Conservation (phyloP, 148 eudicot genomes). For the Cornus florida region DNA sequence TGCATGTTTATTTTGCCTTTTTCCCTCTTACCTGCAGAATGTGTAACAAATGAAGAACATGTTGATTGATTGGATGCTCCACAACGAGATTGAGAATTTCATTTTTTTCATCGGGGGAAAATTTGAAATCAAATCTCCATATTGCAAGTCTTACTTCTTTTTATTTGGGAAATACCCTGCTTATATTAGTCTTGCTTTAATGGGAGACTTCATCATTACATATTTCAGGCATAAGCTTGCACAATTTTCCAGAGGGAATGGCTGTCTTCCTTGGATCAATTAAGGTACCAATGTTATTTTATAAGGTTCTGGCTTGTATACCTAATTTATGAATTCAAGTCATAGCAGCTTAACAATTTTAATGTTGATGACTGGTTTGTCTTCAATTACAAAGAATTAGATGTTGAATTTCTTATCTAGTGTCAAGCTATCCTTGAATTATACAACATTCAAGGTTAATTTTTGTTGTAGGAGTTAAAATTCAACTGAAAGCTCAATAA, state of each 20-base stretch:
- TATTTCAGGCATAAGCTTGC: conserved; percentile 89
- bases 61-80: neutral
- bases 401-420: neutral
- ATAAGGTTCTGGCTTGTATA: neutral
- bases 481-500: neutral
- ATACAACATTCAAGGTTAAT: neutral
- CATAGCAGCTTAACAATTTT: neutral
- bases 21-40: neutral
- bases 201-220: conserved; percentile 3
- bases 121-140: neutral
- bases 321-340: neutral
- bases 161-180: neutral
- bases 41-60: neutral
- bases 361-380: neutral
- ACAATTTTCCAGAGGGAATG: conserved; percentile 99
- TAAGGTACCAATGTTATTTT: conserved; percentile 50
- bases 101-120: neutral
- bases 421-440: neutral
- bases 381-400: neutral
- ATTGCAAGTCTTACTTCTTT: neutral
- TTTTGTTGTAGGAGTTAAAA: neutral
- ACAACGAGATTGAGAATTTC: neutral
- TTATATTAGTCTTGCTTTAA: neutral
- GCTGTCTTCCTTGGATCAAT: conserved; percentile 97
- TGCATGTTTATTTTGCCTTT: too few species aligned